Evolutionary conservation across 129 eudicot species (phyloP), one percentile per base, ranked within the genome.

Genomic region (Tagetes patula): DNA sequence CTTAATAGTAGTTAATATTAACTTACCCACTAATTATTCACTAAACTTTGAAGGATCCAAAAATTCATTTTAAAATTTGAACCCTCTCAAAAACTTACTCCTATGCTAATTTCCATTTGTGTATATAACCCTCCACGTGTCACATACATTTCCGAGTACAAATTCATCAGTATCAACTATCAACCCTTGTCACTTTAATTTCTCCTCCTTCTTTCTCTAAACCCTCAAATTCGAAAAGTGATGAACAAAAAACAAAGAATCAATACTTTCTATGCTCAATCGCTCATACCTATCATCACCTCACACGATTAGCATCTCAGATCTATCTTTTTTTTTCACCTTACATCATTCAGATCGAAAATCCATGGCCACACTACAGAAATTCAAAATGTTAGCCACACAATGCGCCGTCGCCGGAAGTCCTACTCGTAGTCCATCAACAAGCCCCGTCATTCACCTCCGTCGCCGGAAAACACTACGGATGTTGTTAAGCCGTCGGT

Each of bases 361-460:
- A 43, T 42, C 69, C 27, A 88, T 87, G 95, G 92, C 88, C 42
- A 84, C 93, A 1, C 62, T 88, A 67, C 97, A 91, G 60, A 91
- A 88, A 85, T 91, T 91, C 82, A 93, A 93, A 82, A 80, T 87
- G 37, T 47, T 93, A 59, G 98, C 98, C 0, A 93, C 98, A 13
- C 98, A 87, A 67, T 93, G 98, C 68, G 85, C 95, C 41, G 88
- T 89, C 5, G 84, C 96, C 70, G 84, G 88, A n/a, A 93, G 98
- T 82, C 98, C 98, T 9, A 82, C 92, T 0, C 84, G 92, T 0
- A 93, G 98, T 83, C 96, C 98, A 1, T 74, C 96, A 2, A 55
- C 95, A 3, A 92, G 98, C 81, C 98, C 98, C 1, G 89, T 85
- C 73, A 82, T 92, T 55, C 91, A 84, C 73, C 93, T 92, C 90